Evolutionary conservation across 2,329 filamentous ascomycete species (phyloP).

Genomic region (Fusarium sp.): DNA sequence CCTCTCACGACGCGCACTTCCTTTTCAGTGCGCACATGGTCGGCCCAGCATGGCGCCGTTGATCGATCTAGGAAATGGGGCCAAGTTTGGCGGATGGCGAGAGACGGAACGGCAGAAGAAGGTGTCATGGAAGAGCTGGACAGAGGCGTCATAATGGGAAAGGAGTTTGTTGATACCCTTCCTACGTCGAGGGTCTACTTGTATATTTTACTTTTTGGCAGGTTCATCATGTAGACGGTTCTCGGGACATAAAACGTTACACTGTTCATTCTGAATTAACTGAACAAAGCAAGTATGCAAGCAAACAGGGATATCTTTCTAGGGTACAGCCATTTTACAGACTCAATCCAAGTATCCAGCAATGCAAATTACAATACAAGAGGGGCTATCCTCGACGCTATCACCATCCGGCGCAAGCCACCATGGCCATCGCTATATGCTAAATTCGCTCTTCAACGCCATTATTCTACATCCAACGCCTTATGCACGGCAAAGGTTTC

Average conservation of each 20-base stretch:
- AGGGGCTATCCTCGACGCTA: constrained; percentile 4
- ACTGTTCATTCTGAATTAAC: neutral
- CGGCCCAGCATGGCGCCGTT: constrained; percentile 76
- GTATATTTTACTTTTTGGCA: neutral
- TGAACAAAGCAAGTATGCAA: constrained; percentile 5
- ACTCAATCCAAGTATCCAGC: constrained; percentile 20
- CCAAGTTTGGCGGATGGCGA: constrained; percentile 48
- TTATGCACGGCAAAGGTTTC: constrained; percentile 16
- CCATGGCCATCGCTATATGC: constrained; percentile 13
- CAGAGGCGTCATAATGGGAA: constrained; percentile 12
- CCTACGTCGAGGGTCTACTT: neutral
- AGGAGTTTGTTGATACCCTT: neutral
- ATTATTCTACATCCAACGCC: constrained; percentile 35
- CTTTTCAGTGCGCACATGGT: constrained; percentile 89
- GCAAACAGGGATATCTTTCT: constrained; percentile 18
- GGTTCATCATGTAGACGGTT: neutral
- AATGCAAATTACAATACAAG: constrained; percentile 10
- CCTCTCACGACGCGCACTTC: constrained; percentile 76
- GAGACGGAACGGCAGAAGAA: constrained; percentile 30
- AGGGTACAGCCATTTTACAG: constrained; percentile 19
- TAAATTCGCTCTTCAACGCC: constrained; percentile 33
- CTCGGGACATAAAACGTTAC: neutral
- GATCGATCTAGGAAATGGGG: constrained; percentile 63
- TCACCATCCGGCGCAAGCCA: constrained; percentile 13
- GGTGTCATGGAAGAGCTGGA: constrained; percentile 42